Base-by-base conservation (phyloP, 164 flowering plant species). In the Tinospora cordifolia region DNA sequence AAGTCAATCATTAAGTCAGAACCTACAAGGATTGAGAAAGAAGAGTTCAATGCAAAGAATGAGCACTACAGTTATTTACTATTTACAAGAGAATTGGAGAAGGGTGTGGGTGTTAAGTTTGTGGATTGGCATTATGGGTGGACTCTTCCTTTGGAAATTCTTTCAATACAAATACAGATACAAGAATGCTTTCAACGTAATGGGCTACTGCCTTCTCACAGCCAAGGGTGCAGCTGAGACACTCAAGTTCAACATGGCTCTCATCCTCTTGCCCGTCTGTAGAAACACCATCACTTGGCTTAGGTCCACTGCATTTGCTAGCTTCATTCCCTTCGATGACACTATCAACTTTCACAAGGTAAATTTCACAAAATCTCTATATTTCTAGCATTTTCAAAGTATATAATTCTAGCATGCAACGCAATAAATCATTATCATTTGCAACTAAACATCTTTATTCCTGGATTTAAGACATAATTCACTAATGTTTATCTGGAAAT, bases 321-420 rank as follows among this genome's bases (percentile, higher is more conserved):
- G 39, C 49, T 62, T 86, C 40, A 79, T 95, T 14, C 96, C 98
- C 63, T 92, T 95, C 69, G 98, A 95, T 59, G 99, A 95, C 79
- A 95, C 88, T 79, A 92, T 95, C 81, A 95, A 92, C 77, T 92
- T 95, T 75, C 99, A 95, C 82, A 92, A 91, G 99, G 99, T 92
- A 79, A 79, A 30, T 30, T 30, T 30, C 3, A 30, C 36, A 30
- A 30, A 30, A 30, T 30, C 36, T 30, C 36, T 30, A 30, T 4
- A 30, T 30, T 4, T 30, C 36, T 30, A 30, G 36, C 2, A 30
- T 30, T 30, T 30, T 30, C n/a, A 30, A 30, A 30, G 36, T 30
- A 30, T 30, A 30, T 30, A 30, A 30, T 30, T 30, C 36, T 30
- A 30, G 36, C 36, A 30, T 30, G 2, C 36, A 30, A 30, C 36